Conservation (phyloP, 805 yeast genomes). For the Ogataea populi-albae region DNA sequence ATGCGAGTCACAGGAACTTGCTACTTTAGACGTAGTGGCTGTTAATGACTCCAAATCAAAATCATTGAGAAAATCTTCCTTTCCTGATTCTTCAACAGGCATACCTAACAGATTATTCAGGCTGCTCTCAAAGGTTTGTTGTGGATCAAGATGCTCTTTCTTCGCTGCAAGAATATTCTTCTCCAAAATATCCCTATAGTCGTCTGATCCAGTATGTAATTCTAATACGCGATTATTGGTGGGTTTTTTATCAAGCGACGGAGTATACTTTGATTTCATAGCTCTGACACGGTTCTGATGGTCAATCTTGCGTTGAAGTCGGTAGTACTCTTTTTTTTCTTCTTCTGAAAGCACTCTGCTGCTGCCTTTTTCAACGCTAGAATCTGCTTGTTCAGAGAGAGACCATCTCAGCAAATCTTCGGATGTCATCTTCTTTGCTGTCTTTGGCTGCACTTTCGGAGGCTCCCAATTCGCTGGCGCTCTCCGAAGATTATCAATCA, state of each 20-base stretch:
- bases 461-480: slow-evolving; percentile 8
- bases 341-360: slow-evolving; percentile 16
- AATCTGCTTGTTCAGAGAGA: background rate
- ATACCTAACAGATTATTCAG: slow-evolving; percentile 22
- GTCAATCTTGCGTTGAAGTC: slow-evolving; percentile 22
- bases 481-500: slow-evolving; percentile 9
- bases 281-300: slow-evolving; percentile 18
- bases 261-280: slow-evolving; percentile 13
- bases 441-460: slow-evolving; percentile 1
- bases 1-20: slow-evolving; percentile 2
- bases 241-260: background rate
- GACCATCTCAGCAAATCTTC: slow-evolving; percentile 18
- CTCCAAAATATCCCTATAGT: slow-evolving; percentile 14
- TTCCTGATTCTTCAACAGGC: slow-evolving; percentile 1
- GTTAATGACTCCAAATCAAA: slow-evolving; percentile 10
- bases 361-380: background rate
- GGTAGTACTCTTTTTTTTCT: slow-evolving; percentile 22
- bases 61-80: slow-evolving; percentile 4
- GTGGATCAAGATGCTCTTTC: slow-evolving; percentile 2
- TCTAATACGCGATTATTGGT: slow-evolving; percentile 16
- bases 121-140: slow-evolving; percentile 18
- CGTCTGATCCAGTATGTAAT: slow-evolving; percentile 11
- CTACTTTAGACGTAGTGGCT: background rate
- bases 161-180: slow-evolving; percentile 9
- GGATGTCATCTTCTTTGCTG: slow-evolving; percentile 11